Evolutionary conservation across 78 protist species (phyloP).

Genomic region (Cavenderia fasciculata): DNA sequence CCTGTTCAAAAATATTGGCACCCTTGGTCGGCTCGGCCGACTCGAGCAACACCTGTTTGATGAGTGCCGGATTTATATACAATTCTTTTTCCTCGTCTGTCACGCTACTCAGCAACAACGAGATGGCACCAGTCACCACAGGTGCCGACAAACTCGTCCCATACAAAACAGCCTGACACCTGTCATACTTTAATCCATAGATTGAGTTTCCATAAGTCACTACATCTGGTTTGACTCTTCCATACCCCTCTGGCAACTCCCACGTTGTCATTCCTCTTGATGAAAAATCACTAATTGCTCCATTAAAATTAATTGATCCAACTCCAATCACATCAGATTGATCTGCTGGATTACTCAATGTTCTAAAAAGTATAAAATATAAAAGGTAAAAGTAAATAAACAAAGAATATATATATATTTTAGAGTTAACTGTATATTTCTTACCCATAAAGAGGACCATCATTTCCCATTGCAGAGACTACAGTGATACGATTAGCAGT

Average conservation of each 20-base stretch:
- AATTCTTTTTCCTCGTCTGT: background rate
- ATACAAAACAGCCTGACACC: constrained; percentile 45
- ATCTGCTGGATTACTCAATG: constrained; percentile 96
- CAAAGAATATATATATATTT: background rate
- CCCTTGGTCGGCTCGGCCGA: constrained; percentile 44
- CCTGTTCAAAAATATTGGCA: constrained; percentile 90
- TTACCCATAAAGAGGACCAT: constrained; percentile 97
- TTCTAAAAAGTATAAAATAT: constrained; percentile 49
- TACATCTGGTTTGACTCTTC: constrained; percentile 97
- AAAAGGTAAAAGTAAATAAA: background rate
- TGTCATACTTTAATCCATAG: constrained; percentile 10
- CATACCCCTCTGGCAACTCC: constrained; percentile 96
- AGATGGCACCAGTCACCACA: constrained; percentile 93
- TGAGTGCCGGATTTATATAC: constrained; percentile 83
- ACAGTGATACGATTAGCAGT: constrained; percentile 90
- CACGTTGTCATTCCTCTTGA: constrained; percentile 95
- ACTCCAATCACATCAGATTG: constrained; percentile 98
- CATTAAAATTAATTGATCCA: constrained; percentile 85
- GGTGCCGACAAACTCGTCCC: constrained; percentile 97
- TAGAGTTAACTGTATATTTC: background rate
- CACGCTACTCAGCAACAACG: constrained; percentile 11
- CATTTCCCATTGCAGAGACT: constrained; percentile 96
- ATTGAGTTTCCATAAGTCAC: constrained; percentile 85
- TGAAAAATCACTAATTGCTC: constrained; percentile 69
- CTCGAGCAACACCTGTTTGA: constrained; percentile 87